Evolutionary conservation across 2,329 filamentous ascomycete genomes (phyloP), one percentile per base, ranked within the genome.

Genomic region (Myriosclerotinia curreyana): DNA sequence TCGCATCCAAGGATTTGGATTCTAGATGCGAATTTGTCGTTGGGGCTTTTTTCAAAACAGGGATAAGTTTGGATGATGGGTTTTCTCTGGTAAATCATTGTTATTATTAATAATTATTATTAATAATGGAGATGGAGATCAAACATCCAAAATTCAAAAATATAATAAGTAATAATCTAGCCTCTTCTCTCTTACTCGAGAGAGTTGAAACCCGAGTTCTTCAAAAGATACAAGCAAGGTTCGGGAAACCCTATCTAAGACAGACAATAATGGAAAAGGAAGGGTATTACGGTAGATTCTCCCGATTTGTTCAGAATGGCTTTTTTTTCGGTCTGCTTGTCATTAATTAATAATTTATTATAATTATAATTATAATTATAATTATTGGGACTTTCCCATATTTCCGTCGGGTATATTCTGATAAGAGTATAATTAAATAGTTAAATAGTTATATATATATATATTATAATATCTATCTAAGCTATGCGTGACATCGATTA

Each of bases 1-100:
- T 62, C 17, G 40, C 40, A 62, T 62, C 31, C 42, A 62, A 51
- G 60, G 50, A 59, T 55, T 62, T 51, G 60, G 50, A 59, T 55
- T 62, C 60, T 40, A 62, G 60, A 62, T 62, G 31, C 40, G 31
- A 62, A 48, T 49, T 44, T 38, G 42, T 62, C 51, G 51, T 62
- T 62, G 60, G 50, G 60, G 50, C 17, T 40, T 31, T 31, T 11
- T n/a, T n/a, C n/a, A n/a, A n/a, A 25, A 48, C 60, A 62, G 20
- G 51, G 60, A 56, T 56, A 55, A 55, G 31, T 46, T 62, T 56
- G 42, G 40, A 38, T 38, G 51, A 20, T n/a, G n/a, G n/a, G n/a
- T n/a, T n/a, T 55, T 56, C 28, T 36, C 11, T 56, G 51, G 42
- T 40, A 53, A 53, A 20, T 61, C 28, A 31, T 31, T 31, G n/a